Percentiles rank a stretch among this genome's conserved stretches.
phyloP scores from a whole-genome alignment of 345 rosid genomes.

The Alliaria petiolata region DNA sequence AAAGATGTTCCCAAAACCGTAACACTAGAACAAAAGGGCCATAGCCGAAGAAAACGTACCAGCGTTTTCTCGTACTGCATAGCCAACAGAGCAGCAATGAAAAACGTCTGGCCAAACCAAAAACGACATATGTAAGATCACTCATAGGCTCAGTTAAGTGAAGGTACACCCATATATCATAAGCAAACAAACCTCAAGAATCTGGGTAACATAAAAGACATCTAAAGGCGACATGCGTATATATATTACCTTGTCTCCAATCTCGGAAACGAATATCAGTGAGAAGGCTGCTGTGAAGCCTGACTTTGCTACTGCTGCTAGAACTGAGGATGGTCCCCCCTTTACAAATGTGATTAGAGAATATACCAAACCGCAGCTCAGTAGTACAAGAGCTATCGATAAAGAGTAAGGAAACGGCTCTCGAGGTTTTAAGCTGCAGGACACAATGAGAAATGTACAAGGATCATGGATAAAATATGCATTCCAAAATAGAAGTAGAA shows the following conservation, averaged over 20 bases:
- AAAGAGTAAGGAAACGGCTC: constrained; percentile 64
- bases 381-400: constrained; percentile 65
- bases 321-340: constrained; percentile 67
- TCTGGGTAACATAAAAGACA: background rate
- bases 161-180: too few species aligned
- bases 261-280: constrained; percentile 92
- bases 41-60: constrained; percentile 46
- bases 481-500: too few species aligned
- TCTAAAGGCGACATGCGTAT: background rate
- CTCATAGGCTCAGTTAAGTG: background rate
- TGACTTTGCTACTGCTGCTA: constrained; percentile 87
- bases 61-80: constrained; percentile 95
- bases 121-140: background rate
- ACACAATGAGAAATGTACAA: too few species aligned
- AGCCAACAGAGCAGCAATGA: constrained; percentile 95
- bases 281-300: constrained; percentile 98
- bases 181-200: too few species aligned
- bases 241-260: constrained; percentile 86
- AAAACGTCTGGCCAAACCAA: constrained; percentile 72
- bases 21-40: background rate
- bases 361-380: constrained; percentile 69
- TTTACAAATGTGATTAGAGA: constrained; percentile 67
- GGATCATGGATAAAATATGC: too few species aligned
- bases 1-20: background rate
- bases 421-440: too few species aligned